Evolutionary conservation across 306 rosid species (phyloP).

Genomic region (Cucumis hystrix): DNA sequence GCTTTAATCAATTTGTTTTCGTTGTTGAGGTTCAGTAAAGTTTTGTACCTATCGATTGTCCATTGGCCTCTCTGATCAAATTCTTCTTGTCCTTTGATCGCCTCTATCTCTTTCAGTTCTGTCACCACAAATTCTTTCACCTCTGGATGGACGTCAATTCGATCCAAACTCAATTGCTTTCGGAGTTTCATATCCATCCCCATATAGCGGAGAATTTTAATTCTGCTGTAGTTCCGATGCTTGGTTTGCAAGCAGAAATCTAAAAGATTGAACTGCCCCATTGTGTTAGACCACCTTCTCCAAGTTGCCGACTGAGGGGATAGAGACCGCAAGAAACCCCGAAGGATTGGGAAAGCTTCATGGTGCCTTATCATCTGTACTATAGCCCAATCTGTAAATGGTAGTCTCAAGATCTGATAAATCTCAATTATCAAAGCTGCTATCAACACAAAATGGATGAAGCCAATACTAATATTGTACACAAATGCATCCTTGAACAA

Average conservation of each 20-base stretch:
- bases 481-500: constrained; percentile 12
- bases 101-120: constrained; percentile 29
- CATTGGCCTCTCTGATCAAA: constrained; percentile 38
- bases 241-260: constrained; percentile 34
- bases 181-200: constrained; percentile 21
- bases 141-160: constrained; percentile 8
- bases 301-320: constrained; percentile 19
- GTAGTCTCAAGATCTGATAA: constrained; percentile 38
- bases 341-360: constrained; percentile 15
- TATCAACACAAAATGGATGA: constrained; percentile 21
- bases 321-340: constrained; percentile 22
- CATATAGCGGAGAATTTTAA: constrained; percentile 15
- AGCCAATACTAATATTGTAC: constrained; percentile 14
- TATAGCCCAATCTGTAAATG: constrained; percentile 55
- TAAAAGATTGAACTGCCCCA: constrained; percentile 47
- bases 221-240: constrained; percentile 14
- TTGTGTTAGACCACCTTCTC: constrained; percentile 57
- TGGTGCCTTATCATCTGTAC: constrained; percentile 31
- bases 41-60: constrained; percentile 28
- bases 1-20: background rate
- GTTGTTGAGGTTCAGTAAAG: constrained; percentile 22
- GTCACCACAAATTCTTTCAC: constrained; percentile 21
- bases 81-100: constrained; percentile 22
- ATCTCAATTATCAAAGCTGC: constrained; percentile 41
- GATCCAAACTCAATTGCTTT: constrained; percentile 16